Conservation (phyloP, 345 rosid genomes). For the Alliaria petiolata region DNA sequence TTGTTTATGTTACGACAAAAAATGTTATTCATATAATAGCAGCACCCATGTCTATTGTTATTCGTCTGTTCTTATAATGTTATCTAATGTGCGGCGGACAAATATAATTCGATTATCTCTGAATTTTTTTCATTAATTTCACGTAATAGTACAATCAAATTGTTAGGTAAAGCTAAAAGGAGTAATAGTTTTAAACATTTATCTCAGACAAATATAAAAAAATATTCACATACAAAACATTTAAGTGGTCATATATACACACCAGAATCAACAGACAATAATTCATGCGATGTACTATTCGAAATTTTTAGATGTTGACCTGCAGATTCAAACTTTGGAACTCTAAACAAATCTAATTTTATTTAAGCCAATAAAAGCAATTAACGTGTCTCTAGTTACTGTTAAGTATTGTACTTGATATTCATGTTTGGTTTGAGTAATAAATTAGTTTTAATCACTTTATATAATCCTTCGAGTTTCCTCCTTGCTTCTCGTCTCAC, state of each 20-base stretch:
- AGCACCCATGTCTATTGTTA: background rate
- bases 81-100: conserved; percentile 14
- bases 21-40: conserved; percentile 2
- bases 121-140: background rate
- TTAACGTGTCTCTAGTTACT: conserved; percentile 21
- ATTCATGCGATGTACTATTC: conserved; percentile 21
- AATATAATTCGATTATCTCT: background rate
- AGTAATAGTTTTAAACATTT: background rate
- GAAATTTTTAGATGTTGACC: conserved; percentile 31
- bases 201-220: background rate
- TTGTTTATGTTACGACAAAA: background rate
- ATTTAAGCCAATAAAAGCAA: conserved; percentile 6
- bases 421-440: conserved; percentile 15
- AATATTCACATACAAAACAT: background rate
- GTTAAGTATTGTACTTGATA: conserved; percentile 20
- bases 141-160: background rate
- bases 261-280: conserved; percentile 21
- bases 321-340: conserved; percentile 31
- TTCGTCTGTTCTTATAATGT: conserved; percentile 17
- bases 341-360: background rate
- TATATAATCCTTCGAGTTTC: conserved; percentile 1
- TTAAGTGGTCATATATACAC: background rate
- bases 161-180: conserved; percentile 16
- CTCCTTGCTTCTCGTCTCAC: conserved; percentile 27
- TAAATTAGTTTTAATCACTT: background rate